Evolutionary conservation across 495 filamentous ascomycete genomes (phyloP), one percentile per base, ranked within the genome.

Genomic region (Acidomyces sp.): DNA sequence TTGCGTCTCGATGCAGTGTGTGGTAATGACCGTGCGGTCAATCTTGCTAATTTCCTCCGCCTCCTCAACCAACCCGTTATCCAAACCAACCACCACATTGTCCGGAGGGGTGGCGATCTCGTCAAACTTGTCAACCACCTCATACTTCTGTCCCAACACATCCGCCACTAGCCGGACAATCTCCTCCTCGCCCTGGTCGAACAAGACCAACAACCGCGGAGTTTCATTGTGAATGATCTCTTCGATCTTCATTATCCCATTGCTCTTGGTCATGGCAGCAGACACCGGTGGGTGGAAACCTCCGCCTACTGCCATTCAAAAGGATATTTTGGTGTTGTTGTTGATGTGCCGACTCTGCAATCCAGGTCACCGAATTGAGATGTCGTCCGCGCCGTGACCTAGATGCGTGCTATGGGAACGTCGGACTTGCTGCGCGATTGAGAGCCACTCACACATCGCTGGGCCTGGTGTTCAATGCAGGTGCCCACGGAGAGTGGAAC

Each of bases 1-100:
- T 16, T 76, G 73, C 27, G 75, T 66, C 45, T 75, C 75, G 41
- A 84, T 73, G 54, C 78, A 80, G 46, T 86, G 78, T 3, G 75
- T 72, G 49, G 85, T 80, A 50, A 86, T 81, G 28, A 77, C 56
- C 25, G 48, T 40, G 25, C 58, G 45, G 46, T 49, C 9, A 21
- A 34, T 24, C 45, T 37, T 36, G 41, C 46, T 18, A 18, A 45
- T 24, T 45, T 47, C 32, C 45, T 32, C 21, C 52, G 45, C 10
- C 46, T 33, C 9, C 36, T 28, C 2, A 38, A 42, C 16, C 34
- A 21, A 6, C 23, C 35, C 27, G 38, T 55, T 41, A 20, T 45
- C 42, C 20, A 62, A 25, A 2, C 51, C 57, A 26, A 57, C 49
- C 22, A 60, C 53, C 17, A 30, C 51, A 23, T 51, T 54, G 6